A percentile compares a stretch with the other conserved stretches of the same genome.
These are phyloP conservation scores for Candida peoriensis DNA, from an alignment of 805 yeast species.

Conservation along the genomic window DNA sequence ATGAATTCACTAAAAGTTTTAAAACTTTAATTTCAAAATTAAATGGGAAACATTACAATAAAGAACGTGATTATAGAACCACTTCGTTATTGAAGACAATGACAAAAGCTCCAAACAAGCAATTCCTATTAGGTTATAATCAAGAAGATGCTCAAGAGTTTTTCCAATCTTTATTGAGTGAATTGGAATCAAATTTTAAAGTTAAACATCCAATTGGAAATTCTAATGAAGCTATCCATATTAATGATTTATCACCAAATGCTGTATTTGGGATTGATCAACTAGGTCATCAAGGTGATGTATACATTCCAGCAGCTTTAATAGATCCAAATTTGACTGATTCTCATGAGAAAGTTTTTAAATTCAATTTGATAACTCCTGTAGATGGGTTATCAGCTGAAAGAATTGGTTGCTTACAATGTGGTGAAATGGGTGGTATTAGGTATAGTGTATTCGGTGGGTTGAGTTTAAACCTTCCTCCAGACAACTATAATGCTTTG, in stretches of 20 bases:
- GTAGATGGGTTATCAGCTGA: conserved; percentile 88
- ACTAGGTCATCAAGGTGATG: conserved; percentile 57
- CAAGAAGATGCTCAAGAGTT: conserved; percentile 98
- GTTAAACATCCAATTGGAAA: conserved; percentile 17
- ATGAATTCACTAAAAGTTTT: conserved; percentile 47
- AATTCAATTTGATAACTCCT: conserved; percentile 69
- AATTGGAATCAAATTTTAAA: conserved; percentile 56
- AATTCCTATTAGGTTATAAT: conserved; percentile 75
- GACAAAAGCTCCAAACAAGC: conserved; percentile 75
- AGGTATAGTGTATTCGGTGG: conserved; percentile 77
- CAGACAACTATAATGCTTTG: conserved; percentile 36
- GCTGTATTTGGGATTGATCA: conserved; percentile 36
- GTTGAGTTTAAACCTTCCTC: conserved; percentile 63
- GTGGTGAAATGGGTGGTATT: conserved; percentile 94
- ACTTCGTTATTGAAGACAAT: conserved; percentile 55
- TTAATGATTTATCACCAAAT: conserved; percentile 29
- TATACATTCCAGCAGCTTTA: conserved; percentile 67
- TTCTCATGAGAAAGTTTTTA: conserved; percentile 39
- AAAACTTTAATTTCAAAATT: conserved; percentile 44
- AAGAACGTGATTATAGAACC: conserved; percentile 57
- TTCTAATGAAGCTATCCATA: conserved; percentile 22
- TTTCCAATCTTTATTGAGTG: conserved; percentile 70
- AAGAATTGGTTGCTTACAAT: conserved; percentile 81
- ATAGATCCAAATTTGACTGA: conserved; percentile 62
- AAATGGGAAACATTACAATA: conserved; percentile 48